Base-by-base conservation (phyloP, 495 filamentous ascomycete genomes). In the Letharia lupina region DNA sequence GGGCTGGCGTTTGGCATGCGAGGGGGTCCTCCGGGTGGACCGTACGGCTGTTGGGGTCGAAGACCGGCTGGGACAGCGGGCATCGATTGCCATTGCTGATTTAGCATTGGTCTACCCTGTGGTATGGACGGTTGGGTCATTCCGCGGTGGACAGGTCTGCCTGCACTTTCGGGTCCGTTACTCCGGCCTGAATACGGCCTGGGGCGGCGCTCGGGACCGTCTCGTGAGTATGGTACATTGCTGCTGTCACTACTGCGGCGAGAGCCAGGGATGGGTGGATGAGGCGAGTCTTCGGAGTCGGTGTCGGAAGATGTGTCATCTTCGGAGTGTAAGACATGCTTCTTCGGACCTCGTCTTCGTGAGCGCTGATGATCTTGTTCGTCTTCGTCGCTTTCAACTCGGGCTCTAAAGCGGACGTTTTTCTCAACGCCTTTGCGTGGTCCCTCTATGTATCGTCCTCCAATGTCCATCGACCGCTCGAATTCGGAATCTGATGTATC, bases 331-430 rank as follows among this genome's bases (percentile, higher is more conserved):
- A 72, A 60, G 70, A 77, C 42, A 69, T 68, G 64, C 15, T 67
- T 68, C 48, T 67, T 67, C 28, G 67, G 65, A 68, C 39, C 68
- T 70, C 63, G 68, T 67, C 41, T 64, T 48, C 58, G 69, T 57
- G 65, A 65, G 37, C 44, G 61, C 10, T 65, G 64, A 28, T 67
- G 63, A 23, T 70, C 68, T 39, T 70, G 68, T 2, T 71, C 65
- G 28, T 80, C 78, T 6, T 73, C 65, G 45, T 80, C 78, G 61
- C 73, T 77, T 67, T 79, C 77, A 13, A 80, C 77, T 11, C 69
- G 70, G 6, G 78, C 75, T 31, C 76, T 76, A 58, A 75, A 77
- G 20, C 66, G 65, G 3, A 77, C 75, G 39, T 77, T 78, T 35
- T 67, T 70, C 61, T 67, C 70, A 15, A 68, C 54, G 7, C 76